Base-by-base conservation (phyloP, 1,139 yeast genomes). In the Yamadazyma jaroonii region DNA sequence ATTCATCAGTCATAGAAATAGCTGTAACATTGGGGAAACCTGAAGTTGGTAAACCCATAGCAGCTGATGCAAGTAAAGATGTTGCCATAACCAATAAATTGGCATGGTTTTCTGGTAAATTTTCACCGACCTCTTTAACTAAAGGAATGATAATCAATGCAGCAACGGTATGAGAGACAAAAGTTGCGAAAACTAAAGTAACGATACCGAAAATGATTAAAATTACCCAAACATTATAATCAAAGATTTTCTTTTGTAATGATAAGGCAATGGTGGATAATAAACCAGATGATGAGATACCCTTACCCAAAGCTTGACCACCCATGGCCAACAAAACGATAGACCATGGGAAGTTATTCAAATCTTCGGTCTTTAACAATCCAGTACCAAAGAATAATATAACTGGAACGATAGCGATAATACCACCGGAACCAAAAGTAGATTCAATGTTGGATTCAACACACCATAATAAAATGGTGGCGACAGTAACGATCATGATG, bases 11-110 rank as follows among this genome's bases (percentile, higher is more conserved):
- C 81, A 88, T 79, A 42, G 95, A 87, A 41, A 90, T 86, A 2
- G 97, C 97, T 0, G 97, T 89, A 31, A 90, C 96, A 52, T 90
- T 90, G 12, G 97, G 97, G 74, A 90, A 90, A 0, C 97, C 97
- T 1, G 95, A 85, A 0, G 97, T 90, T 21, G 97, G 97, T 42
- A 90, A 71, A 9, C 95, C 97, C 97, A 90, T 90, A 3, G 97
- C 97, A 34, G 83, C 81, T 0, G 96, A 87, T 48, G 96, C 87
- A 44, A 90, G 62, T 50, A 90, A 68, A 0, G 96, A 92, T 11
- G 94, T 75, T 14, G 84, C 79, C 92, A 90, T 84, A 35, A 90
- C 84, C 52, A 90, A 67, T 38, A 89, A 59, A 39, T 77, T 67
- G 13, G 92, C 86, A 54, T 81, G 90, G 3, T 87, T 85, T 26